Evolutionary conservation across 805 yeast species (phyloP), one percentile per base, ranked within the genome.

Genomic region (Candida sakaeoensis): DNA sequence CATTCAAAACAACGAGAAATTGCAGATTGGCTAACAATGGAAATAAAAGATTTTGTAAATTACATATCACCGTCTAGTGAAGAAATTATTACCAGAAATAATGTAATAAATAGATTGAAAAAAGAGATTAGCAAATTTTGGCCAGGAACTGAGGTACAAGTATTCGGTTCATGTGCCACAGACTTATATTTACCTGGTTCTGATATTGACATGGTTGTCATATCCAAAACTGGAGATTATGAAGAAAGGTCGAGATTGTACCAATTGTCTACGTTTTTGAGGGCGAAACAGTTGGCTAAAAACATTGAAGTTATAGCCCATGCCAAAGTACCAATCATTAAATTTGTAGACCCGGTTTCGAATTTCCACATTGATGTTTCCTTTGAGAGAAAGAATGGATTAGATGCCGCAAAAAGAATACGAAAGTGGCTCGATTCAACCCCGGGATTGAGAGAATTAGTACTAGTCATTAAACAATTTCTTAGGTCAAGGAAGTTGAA

Each of bases 131-230:
- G 67, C 5, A 55, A 61, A 2, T 64, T 82, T 39, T 91, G 97
- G 96, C 80, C 80, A 1, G 85, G 79, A 45, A 80, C 91, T 12
- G 84, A 82, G 41, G 77, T 85, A 4, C 82, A 82, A 46, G 95
- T 90, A 6, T 91, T 93, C 67, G 99, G 99, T 0, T 90, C 97
- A 0, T 85, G 78, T 58, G 96, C 98, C 0, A 90, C 97, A 0
- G 96, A 90, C 55, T 65, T 91, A 45, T 91, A 89, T 55, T 68
- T 91, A 13, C 98, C 98, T 0, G 95, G 95, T 2, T 87, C 96
- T 0, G 99, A 91, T 69, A 88, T 91, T 23, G 99, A 91, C 60
- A 82, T 93, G 80, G 97, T 90, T 33, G 76, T 91, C 17, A 68
- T 82, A 3, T 83, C 95, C 16, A 61, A 70, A 13, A 61, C 66